Evolutionary conservation across 768 basidiomycete species (phyloP), one percentile per base, ranked within the genome.

Genomic region (Daedaleopsis nitida): DNA sequence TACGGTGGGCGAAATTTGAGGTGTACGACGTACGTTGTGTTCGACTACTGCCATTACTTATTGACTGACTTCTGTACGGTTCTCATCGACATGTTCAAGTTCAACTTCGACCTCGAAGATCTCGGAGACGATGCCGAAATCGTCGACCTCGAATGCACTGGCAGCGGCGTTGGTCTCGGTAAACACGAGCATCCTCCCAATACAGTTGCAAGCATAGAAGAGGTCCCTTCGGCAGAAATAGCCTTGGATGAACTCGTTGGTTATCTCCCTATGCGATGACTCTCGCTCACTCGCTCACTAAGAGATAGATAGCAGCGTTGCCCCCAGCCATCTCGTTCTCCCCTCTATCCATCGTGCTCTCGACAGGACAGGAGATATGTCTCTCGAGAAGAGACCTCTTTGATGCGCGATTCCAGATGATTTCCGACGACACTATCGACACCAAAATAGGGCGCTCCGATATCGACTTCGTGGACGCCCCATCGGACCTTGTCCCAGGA

Each of bases 331-430:
- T 98, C 64, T 94, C 93, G 0, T 95, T 89, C 71, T 94, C 96
- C 0, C 87, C 91, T 3, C 66, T 95, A 14, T 68, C 73, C 3
- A 73, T 90, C 5, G 82, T 85, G 2, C 74, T 83, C 5, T 65
- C 74, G 0, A 74, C 74, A 21, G 73, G 69, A 1, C 42, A 52
- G 1, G 38, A 19, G 11, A 72, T 77, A 0, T 66, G 70, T 0
- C 76, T 98, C 27, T 76, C 86, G 4, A 86, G 94, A 14, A 82
- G 96, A 59, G 96, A 98, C 74, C 79, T 98, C 6, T 98, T 94
- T 69, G 96, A 99, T 74, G 96, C 92, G 0, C 86, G 95, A n/a
- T 97, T 96, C 73, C 96, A 98, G 72, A 77, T 97, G 27, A 91
- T 94, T 45, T 82, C 89, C 2, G 70, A 70, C 23, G 62, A 65